Evolutionary conservation across 2,329 filamentous ascomycete genomes (phyloP), one percentile per base, ranked within the genome.

Genomic region (Xylaria polymorpha): DNA sequence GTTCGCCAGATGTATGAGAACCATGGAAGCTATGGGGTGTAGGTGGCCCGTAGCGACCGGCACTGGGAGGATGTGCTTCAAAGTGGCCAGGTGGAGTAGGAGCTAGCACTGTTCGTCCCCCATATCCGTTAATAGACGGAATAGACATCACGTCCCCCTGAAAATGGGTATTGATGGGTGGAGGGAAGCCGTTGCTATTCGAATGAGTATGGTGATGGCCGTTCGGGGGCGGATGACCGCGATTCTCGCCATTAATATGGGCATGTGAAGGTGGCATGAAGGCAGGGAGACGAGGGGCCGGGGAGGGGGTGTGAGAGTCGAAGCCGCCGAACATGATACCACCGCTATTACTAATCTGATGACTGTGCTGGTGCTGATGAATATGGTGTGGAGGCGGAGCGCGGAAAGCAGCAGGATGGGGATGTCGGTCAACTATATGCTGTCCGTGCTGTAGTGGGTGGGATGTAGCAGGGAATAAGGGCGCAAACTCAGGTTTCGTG

Each of bases 1-100:
- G 82, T 51, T 84, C 83, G 5, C 79, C 82, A 1, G 88, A 88
- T 43, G 86, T 84, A 69, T 89, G 88, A 2, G 88, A 90, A 43
- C 85, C 88, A 64, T 89, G 88, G 74, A 88, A 88, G 77, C 87
- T 90, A 70, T 87, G 87, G 4, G 87, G 85, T 1, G 87, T 88
- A 1, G 85, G 84, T 1, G 87, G 85, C 3, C 84, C 85, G 74
- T 86, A 86, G 71, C 70, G 80, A 73, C 67, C 74, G 59, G 66
- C 71, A 71, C 66, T 70, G n/a, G 79, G 80, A 20, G 78, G 77
- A 53, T 79, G 80, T 25, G 74, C 73, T 41, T 82, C 80, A 43
- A 78, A 73, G 15, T 75, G 77, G 43, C 70, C 74, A 53, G 77
- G 80, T 15, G 76, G 72, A 6, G 70, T 70, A 22, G 71, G 69